Conservation (phyloP, 805 yeast species). For the Candida railenensis region DNA sequence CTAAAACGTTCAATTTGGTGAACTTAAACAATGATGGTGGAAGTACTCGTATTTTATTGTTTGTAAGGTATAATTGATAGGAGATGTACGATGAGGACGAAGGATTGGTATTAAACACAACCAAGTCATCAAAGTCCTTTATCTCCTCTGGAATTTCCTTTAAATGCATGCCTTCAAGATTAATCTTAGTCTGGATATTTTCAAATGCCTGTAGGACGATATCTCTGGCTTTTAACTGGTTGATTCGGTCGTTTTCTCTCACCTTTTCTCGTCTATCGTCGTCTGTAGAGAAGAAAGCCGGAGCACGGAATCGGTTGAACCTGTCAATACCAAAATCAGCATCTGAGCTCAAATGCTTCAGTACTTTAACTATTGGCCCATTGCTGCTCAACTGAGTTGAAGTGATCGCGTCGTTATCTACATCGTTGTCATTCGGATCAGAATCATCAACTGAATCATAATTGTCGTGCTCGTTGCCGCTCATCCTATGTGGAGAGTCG, state of each 20-base stretch:
- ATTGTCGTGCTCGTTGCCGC: not conserved
- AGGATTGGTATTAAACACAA: constrained; percentile 34
- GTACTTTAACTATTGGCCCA: not conserved
- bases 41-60: constrained; percentile 47
- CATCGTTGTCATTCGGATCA: not conserved
- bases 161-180: constrained; percentile 48
- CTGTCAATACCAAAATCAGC: constrained; percentile 53
- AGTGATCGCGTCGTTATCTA: not conserved
- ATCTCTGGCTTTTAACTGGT: constrained; percentile 34
- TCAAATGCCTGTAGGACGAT: constrained; percentile 49
- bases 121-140: constrained; percentile 54
- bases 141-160: constrained; percentile 56
- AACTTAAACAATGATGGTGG: constrained; percentile 53
- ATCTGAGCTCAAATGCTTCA: constrained; percentile 26
- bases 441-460: not conserved
- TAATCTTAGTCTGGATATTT: constrained; percentile 41
- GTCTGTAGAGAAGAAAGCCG: constrained; percentile 9
- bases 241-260: constrained; percentile 5
- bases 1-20: constrained; percentile 49
- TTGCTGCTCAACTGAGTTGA: not conserved
- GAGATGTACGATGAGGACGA: constrained; percentile 13
- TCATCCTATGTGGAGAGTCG: constrained; percentile 2
- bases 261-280: not conserved
- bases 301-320: constrained; percentile 38
- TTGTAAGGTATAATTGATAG: constrained; percentile 51